Conservation (phyloP, 768 basidiomycete species). For the Obba rivulosa region DNA sequence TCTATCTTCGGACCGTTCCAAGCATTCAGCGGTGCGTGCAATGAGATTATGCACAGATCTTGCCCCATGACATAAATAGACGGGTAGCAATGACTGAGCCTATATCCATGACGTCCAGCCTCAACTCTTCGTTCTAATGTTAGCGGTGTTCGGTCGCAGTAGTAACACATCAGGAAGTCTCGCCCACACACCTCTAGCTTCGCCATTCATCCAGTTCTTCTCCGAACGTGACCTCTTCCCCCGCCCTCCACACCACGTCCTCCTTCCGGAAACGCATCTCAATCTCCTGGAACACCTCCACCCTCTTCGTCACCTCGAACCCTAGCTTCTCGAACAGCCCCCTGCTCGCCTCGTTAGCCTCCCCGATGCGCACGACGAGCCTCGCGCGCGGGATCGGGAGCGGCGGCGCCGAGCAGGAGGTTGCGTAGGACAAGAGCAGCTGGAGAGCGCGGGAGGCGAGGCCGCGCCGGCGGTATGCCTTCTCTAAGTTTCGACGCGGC, state of each 20-base stretch:
- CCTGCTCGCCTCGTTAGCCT: constrained; percentile 65
- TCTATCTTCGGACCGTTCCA: too few species aligned
- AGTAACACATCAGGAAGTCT: too few species aligned
- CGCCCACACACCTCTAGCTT: too few species aligned
- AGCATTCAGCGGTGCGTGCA: too few species aligned
- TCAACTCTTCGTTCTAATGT: too few species aligned
- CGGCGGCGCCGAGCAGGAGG: constrained; percentile 27
- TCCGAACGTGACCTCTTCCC: background rate
- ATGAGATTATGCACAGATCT: too few species aligned
- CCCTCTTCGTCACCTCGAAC: constrained; percentile 60
- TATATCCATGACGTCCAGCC: too few species aligned
- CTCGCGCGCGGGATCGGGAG: constrained; percentile 39
- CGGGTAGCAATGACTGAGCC: too few species aligned
- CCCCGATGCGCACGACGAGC: constrained; percentile 69
- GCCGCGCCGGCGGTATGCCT: constrained; percentile 63
- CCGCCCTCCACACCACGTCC: constrained; percentile 11
- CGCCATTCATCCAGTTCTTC: too few species aligned
- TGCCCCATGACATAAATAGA: too few species aligned
- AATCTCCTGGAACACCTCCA: constrained; percentile 76
- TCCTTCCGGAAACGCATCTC: constrained; percentile 54
- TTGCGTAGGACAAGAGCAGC: constrained; percentile 66
- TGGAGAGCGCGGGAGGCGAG: constrained; percentile 56
- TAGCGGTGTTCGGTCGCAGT: too few species aligned
- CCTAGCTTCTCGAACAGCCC: constrained; percentile 72
- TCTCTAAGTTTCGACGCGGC: constrained; percentile 37